Evolutionary conservation across 768 basidiomycete species (phyloP).

Genomic region (Lyophyllum shimeji): DNA sequence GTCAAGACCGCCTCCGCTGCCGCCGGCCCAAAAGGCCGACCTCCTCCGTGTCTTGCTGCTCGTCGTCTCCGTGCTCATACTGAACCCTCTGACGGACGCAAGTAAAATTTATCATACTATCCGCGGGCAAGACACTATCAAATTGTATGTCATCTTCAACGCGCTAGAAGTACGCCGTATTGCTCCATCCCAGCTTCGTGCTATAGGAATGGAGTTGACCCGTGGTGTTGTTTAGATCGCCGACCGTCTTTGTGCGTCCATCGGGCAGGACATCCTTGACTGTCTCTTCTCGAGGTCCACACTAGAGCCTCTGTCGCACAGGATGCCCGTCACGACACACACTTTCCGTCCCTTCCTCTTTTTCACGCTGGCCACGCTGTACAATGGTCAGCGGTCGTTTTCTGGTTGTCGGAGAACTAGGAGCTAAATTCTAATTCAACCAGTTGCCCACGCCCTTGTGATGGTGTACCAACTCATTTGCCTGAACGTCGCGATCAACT

Average conservation of each 20-base stretch:
- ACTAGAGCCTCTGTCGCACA: slow-evolving; percentile 67
- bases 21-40: slow-evolving; percentile 91
- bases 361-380: slow-evolving; percentile 78
- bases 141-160: slow-evolving; percentile 98
- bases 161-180: slow-evolving; percentile 81
- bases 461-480: slow-evolving; percentile 95
- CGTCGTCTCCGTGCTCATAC: slow-evolving; percentile 65
- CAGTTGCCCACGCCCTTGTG: slow-evolving; percentile 88
- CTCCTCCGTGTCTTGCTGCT: slow-evolving; percentile 82
- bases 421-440: neutral
- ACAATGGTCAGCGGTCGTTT: slow-evolving; percentile 63
- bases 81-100: slow-evolving; percentile 86
- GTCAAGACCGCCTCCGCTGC: slow-evolving; percentile 54
- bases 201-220: slow-evolving; percentile 4
- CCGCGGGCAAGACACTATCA: slow-evolving; percentile 97
- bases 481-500: slow-evolving; percentile 96
- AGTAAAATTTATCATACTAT: slow-evolving; percentile 99
- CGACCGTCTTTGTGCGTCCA: slow-evolving; percentile 90
- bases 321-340: slow-evolving; percentile 56
- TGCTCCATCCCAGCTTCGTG: slow-evolving; percentile 3
- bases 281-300: slow-evolving; percentile 95
- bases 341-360: slow-evolving; percentile 81
- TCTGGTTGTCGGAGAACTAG: neutral
- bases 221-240: slow-evolving; percentile 63
- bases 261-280: slow-evolving; percentile 97